Conservation (phyloP, 139 green algal species). For the Coccomyxa sp. region DNA sequence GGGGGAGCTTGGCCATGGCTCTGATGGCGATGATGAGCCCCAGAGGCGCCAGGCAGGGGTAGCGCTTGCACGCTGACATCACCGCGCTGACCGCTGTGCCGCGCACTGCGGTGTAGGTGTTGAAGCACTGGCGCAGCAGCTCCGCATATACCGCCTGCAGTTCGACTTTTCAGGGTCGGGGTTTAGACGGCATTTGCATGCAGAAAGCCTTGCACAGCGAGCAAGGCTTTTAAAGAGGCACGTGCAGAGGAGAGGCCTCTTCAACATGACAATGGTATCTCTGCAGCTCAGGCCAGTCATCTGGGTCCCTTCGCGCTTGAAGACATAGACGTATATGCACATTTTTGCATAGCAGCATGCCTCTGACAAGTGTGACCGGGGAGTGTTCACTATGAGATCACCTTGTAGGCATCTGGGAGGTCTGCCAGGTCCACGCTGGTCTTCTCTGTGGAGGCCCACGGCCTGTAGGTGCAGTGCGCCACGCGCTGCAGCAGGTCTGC, state of each 20-base stretch:
- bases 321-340: no score
- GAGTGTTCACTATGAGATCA: no score
- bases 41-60: constrained; percentile 36
- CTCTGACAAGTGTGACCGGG: no score
- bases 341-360: no score
- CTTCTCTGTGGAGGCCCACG: constrained; percentile 22
- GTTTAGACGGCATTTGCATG: background rate
- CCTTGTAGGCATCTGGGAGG: constrained; percentile 40
- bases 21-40: constrained; percentile 33
- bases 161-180: background rate
- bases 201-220: background rate
- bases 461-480: constrained; percentile 36
- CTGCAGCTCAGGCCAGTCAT: no score
- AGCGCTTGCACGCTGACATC: constrained; percentile 53
- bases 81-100: constrained; percentile 19
- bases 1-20: constrained; percentile 44
- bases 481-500: constrained; percentile 42
- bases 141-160: constrained; percentile 25
- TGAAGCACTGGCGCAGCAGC: constrained; percentile 27
- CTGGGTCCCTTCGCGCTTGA: no score
- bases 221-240: no score
- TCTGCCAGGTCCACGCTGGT: background rate
- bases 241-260: no score
- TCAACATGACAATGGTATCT: no score
- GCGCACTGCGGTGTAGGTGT: constrained; percentile 32